Evolutionary conservation across 2,329 filamentous ascomycete species (phyloP), one percentile per base, ranked within the genome.

Genomic region (Pyricularia pennisetigena): DNA sequence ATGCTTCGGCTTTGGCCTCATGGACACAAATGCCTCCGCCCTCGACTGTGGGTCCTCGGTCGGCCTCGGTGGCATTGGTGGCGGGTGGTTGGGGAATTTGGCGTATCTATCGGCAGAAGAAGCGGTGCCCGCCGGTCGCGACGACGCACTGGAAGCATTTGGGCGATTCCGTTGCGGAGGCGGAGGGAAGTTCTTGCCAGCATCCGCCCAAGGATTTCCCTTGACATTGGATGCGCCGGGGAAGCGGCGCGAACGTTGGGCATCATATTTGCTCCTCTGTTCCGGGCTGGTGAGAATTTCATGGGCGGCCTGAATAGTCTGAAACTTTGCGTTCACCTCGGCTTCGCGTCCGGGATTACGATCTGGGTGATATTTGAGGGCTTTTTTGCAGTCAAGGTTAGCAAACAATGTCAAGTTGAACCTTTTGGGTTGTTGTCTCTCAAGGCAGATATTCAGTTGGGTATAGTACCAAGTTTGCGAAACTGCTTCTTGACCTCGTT

Each of bases 401-500:
- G 66, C 57, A 7, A 35, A 61, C 1, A 5, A 20, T 62, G 32
- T 28, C 6, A 20, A 6, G 54, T 28, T n/a, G n/a, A n/a, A n/a
- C n/a, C n/a, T n/a, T n/a, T n/a, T n/a, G n/a, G n/a, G n/a, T n/a
- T n/a, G n/a, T n/a, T n/a, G n/a, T n/a, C n/a, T n/a, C n/a, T n/a
- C n/a, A n/a, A 29, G 5, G 65, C 16, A 4, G 7, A 66, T 54
- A n/a, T 54, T n/a, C 20, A 54, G 41, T 5, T 20, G 7, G 12
- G 54, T n/a, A 32, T 65, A 32, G 35, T 80, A 92, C 90, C 90
- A 74, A 97, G 85, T 78, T 93, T 93, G 72, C 90, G 87, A 78
- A 93, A 97, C 74, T 94, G 90, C 78, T 90, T 95, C 81, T 92
- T 94, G 76, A 97, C 88, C 59, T 95, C 92, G 32, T 88, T 86